phyloP scores from a whole-genome alignment of 352 stramenopile species.

The Pythium insidiosum region DNA sequence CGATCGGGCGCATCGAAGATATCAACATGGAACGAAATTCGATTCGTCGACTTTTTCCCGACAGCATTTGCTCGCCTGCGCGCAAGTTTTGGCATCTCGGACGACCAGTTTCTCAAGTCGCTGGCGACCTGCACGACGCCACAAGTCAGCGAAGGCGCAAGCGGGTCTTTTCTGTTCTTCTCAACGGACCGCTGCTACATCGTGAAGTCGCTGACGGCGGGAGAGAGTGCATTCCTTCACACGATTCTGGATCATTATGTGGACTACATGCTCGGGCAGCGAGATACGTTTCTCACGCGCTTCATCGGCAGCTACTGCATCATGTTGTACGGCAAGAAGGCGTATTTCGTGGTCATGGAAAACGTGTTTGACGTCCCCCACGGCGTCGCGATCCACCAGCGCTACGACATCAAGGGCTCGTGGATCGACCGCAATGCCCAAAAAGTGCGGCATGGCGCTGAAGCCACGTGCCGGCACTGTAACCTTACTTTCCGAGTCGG shows the following conservation, averaged over 20 bases:
- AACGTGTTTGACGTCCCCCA: conserved; percentile 84
- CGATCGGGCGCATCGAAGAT: conserved; percentile 16
- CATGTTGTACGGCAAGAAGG: conserved; percentile 57
- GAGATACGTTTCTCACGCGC: conserved; percentile 61
- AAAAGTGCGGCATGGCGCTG: conserved; percentile 42
- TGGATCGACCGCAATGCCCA: conserved; percentile 75
- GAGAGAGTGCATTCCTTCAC: conserved; percentile 58
- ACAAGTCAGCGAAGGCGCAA: conserved; percentile 72
- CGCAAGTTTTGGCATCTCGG: conserved; percentile 41
- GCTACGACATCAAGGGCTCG: conserved; percentile 86
- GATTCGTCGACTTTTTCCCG: conserved; percentile 58
- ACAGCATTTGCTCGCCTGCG: conserved; percentile 44
- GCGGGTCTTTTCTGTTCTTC: conserved; percentile 81
- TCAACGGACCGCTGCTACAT: conserved; percentile 70
- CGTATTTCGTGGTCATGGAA: conserved; percentile 85
- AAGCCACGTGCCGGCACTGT: conserved; percentile 61
- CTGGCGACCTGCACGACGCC: conserved; percentile 60
- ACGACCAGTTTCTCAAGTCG: conserved; percentile 41
- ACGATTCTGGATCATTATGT: conserved; percentile 61
- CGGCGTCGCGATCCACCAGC: conserved; percentile 65
- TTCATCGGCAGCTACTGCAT: conserved; percentile 83
- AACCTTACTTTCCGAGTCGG: conserved; percentile 61
- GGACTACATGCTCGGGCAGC: conserved; percentile 44
- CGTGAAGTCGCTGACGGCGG: conserved; percentile 61
- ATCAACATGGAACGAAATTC: conserved; percentile 34